Percentiles rank a stretch among this genome's conserved stretches.
Evolutionary conservation across 2,329 filamentous ascomycete species (phyloP).

Genomic region (Epichloe typhina): DNA sequence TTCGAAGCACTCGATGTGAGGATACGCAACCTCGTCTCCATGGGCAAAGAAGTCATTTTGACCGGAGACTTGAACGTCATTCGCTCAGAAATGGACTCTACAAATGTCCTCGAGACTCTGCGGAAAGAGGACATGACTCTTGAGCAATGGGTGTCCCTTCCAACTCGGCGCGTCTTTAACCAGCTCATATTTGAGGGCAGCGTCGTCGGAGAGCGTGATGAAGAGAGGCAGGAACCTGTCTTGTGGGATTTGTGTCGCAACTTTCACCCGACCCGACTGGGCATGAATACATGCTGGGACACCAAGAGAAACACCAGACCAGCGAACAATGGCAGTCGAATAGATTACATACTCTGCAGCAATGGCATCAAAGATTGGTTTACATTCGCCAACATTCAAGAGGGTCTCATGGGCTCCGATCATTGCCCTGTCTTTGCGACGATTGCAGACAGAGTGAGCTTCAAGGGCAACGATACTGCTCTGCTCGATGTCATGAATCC

Average conservation of each 20-base stretch:
- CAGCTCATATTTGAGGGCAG: conserved; percentile 66
- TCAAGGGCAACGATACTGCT: conserved; percentile 35
- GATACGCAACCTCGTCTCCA: conserved; percentile 66
- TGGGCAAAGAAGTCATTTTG: conserved; percentile 75
- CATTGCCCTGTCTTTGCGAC: conserved; percentile 86
- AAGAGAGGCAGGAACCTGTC: conserved; percentile 55
- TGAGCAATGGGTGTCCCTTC: conserved; percentile 59
- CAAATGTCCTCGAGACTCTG: conserved; percentile 57
- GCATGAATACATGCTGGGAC: conserved; percentile 98
- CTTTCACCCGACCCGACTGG: conserved; percentile 64
- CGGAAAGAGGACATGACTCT: conserved; percentile 54
- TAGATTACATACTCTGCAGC: conserved; percentile 86
- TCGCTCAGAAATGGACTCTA: conserved; percentile 58
- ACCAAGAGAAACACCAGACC: conserved; percentile 91
- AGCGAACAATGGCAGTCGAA: conserved; percentile 82
- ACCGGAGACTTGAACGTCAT: conserved; percentile 82
- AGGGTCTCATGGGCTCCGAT: conserved; percentile 87
- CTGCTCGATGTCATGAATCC: conserved; percentile 70
- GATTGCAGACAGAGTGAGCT: conserved; percentile 48
- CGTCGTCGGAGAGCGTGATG: conserved; percentile 52
- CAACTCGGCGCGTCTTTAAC: conserved; percentile 68
- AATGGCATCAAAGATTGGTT: conserved; percentile 71
- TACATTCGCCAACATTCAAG: conserved; percentile 70
- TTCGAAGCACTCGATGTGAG: conserved; percentile 68
- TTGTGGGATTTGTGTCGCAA: conserved; percentile 74